phyloP scores from a whole-genome alignment of 202 grass and related monocot genomes.

The Miscanthus sacchariflorus region DNA sequence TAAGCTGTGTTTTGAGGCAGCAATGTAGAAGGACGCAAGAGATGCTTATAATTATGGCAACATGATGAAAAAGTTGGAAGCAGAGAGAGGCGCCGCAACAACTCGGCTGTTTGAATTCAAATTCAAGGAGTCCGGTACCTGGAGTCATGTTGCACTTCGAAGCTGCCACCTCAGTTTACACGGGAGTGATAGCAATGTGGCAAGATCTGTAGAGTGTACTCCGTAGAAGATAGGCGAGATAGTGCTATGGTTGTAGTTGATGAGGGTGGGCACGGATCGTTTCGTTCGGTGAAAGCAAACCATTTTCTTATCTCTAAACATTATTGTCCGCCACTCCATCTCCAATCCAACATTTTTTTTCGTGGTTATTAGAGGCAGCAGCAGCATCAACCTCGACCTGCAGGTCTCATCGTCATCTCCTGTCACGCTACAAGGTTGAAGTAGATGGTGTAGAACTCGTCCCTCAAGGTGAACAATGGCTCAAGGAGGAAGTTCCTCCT shows the following conservation, averaged over 20 bases:
- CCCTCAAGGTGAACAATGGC: slow-evolving; percentile 79
- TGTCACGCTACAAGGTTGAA: slow-evolving; percentile 79
- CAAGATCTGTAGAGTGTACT: too few species aligned
- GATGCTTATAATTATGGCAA: not conserved
- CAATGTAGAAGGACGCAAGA: too few species aligned
- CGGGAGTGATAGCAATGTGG: too few species aligned
- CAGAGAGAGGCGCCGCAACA: not conserved
- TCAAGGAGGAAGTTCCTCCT: slow-evolving; percentile 79
- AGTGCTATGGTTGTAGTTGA: too few species aligned
- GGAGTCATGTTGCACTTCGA: too few species aligned
- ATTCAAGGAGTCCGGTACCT: too few species aligned
- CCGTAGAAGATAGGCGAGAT: too few species aligned
- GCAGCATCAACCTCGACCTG: not conserved
- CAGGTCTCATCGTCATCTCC: not conserved
- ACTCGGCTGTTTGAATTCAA: too few species aligned
- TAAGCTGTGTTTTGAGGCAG: too few species aligned
- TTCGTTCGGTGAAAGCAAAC: not conserved
- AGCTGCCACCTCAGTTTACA: too few species aligned
- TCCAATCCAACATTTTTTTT: slow-evolving; percentile 19
- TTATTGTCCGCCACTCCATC: not conserved
- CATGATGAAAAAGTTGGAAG: not conserved
- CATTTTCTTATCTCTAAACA: not conserved
- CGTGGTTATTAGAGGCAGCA: not conserved
- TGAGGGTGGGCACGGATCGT: too few species aligned
- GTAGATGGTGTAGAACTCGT: slow-evolving; percentile 89